These are phyloP conservation scores for Jaltomata sinuosa DNA, from an alignment of 257 asterid species.

Conservation along the genomic window DNA sequence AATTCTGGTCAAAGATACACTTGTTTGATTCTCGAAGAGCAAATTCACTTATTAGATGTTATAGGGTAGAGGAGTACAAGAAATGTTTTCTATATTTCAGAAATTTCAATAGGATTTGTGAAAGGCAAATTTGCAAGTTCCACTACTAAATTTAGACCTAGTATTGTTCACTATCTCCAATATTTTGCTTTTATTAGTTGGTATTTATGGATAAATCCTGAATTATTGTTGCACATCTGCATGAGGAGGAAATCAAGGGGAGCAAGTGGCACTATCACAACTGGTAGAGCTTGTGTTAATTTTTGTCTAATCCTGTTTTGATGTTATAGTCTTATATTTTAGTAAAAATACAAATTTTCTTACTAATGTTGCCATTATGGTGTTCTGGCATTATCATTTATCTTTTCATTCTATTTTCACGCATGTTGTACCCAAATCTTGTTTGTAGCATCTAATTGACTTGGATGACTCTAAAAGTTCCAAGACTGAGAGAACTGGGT, in stretches of 20 bases:
- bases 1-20: not conserved
- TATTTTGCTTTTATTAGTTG: not conserved
- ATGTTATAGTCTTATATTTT: not conserved
- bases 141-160: not conserved
- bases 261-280: constrained; percentile 53
- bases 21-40: not conserved
- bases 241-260: constrained; percentile 45
- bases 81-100: not conserved
- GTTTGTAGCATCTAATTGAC: constrained; percentile 73
- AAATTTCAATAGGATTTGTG: not conserved
- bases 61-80: not conserved
- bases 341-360: not conserved
- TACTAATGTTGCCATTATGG: not conserved
- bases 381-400: not conserved
- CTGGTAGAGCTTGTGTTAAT: constrained; percentile 41
- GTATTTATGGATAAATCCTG: not conserved
- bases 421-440: constrained; percentile 28
- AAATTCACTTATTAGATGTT: not conserved
- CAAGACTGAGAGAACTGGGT: no score
- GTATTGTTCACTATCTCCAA: not conserved
- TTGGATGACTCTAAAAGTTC: constrained; percentile 88
- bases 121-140: not conserved
- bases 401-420: not conserved
- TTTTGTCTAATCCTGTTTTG: not conserved
- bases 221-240: not conserved